Evolutionary conservation across 2,329 filamentous ascomycete genomes (phyloP).

Genomic region (Paraphaeosphaeria minitans): DNA sequence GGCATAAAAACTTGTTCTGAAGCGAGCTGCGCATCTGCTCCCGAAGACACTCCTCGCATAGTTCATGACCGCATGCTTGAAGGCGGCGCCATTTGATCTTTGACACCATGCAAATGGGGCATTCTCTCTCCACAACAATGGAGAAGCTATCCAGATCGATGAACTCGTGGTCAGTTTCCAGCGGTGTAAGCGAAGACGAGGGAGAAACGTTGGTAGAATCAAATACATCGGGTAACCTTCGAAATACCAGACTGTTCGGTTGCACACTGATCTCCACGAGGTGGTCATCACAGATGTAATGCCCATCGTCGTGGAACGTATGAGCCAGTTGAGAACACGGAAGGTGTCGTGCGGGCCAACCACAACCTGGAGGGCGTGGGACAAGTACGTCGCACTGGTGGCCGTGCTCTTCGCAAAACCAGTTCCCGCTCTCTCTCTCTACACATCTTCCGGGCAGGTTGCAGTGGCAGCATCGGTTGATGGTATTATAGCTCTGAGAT

Average conservation of each 20-base stretch:
- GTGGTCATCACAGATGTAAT: slow-evolving; percentile 6
- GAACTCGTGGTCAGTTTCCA: background rate
- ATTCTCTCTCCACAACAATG: background rate
- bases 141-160: slow-evolving; percentile 5
- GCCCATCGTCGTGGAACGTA: background rate
- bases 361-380: slow-evolving; percentile 1
- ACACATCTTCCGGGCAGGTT: slow-evolving; percentile 2
- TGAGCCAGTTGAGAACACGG: slow-evolving; percentile 5
- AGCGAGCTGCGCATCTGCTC: background rate
- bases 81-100: background rate
- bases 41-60: slow-evolving; percentile 6
- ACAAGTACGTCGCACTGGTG: slow-evolving; percentile 8
- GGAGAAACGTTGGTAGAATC: background rate
- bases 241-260: background rate
- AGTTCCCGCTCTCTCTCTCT: background rate
- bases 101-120: slow-evolving; percentile 3
- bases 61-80: slow-evolving; percentile 3
- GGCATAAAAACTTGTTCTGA: background rate
- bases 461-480: background rate
- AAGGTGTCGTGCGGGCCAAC: background rate
- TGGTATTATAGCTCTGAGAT: background rate
- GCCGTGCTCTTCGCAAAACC: slow-evolving; percentile 8
- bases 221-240: background rate
- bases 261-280: background rate
- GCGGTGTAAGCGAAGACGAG: background rate